A percentile compares a stretch with the other conserved stretches of the same genome.
Evolutionary conservation across 2,329 filamentous ascomycete genomes (phyloP).

Genomic region (Cercospora nicotianae): DNA sequence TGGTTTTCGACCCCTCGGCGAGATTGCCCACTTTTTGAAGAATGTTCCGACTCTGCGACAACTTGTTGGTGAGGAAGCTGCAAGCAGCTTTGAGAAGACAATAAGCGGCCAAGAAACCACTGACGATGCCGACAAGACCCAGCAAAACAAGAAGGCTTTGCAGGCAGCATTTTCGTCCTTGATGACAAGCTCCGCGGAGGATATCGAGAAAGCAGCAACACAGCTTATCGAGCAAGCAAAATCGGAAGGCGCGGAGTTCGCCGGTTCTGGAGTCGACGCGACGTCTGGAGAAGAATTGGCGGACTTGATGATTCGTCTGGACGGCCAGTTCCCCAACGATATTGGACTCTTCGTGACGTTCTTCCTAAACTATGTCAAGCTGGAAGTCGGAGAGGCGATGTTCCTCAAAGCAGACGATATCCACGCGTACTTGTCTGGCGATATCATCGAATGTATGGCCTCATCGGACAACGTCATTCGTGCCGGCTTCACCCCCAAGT

Average conservation of each 20-base stretch:
- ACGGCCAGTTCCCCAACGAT: constrained; percentile 82
- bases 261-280: constrained; percentile 67
- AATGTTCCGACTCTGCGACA: constrained; percentile 56
- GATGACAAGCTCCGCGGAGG: constrained; percentile 72
- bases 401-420: constrained; percentile 97
- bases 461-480: constrained; percentile 98
- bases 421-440: constrained; percentile 88
- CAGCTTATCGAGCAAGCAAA: constrained; percentile 71
- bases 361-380: constrained; percentile 92
- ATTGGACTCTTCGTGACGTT: constrained; percentile 94
- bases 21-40: constrained; percentile 82
- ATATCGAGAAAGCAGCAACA: constrained; percentile 64
- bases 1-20: constrained; percentile 83
- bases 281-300: constrained; percentile 70
- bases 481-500: constrained; percentile 96
- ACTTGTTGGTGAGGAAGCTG: constrained; percentile 51
- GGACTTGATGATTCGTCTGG: constrained; percentile 72
- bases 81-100: constrained; percentile 47
- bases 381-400: constrained; percentile 87
- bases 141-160: constrained; percentile 73
- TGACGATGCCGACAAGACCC: constrained; percentile 46
- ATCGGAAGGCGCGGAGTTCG: constrained; percentile 69
- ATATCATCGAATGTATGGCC: constrained; percentile 99
- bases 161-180: constrained; percentile 73
- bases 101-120: constrained; percentile 55